These are phyloP conservation scores for Neofusicoccum ribis DNA, from an alignment of 2,329 filamentous ascomycete genomes.

Conservation along the genomic window DNA sequence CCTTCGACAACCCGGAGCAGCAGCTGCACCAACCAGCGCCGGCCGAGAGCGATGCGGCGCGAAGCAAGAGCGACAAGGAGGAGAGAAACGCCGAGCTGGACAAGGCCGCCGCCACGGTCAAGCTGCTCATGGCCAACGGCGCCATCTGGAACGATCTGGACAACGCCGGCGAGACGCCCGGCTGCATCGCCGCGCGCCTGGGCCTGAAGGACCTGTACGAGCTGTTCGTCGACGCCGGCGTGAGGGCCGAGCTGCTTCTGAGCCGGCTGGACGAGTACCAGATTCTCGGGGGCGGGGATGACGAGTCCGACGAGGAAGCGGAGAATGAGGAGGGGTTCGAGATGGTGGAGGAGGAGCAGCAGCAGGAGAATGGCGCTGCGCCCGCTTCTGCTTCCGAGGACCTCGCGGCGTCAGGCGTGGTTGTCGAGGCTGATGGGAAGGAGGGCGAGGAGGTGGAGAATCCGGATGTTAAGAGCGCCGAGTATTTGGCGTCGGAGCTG, in stretches of 20 bases:
- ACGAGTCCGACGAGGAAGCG: constrained; percentile 50
- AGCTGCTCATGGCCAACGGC: constrained; percentile 78
- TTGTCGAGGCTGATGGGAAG: constrained; percentile 5
- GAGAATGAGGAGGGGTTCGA: constrained; percentile 34
- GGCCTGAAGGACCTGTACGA: constrained; percentile 73
- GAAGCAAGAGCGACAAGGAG: constrained; percentile 21
- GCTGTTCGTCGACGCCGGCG: constrained; percentile 83
- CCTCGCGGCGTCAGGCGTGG: constrained; percentile 12
- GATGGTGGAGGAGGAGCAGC: constrained; percentile 24
- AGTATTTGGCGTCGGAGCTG: constrained; percentile 49
- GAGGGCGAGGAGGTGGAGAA: constrained; percentile 43
- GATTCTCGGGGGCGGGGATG: constrained; percentile 61
- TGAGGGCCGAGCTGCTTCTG: constrained; percentile 85
- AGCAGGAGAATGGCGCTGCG: constrained; percentile 30
- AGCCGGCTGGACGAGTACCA: constrained; percentile 81
- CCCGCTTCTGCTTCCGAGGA: constrained; percentile 15
- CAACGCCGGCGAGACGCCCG: constrained; percentile 81
- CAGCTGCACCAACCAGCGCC: too few species aligned
- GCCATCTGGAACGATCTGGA: constrained; percentile 98
- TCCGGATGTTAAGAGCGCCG: constrained; percentile 31
- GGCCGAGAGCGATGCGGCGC: too few species aligned
- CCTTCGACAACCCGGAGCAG: too few species aligned
- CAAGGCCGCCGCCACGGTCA: constrained; percentile 65
- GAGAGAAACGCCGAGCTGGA: constrained; percentile 42
- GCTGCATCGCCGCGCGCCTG: constrained; percentile 74